Evolutionary conservation across 139 green algal genomes (phyloP).

Genomic region (Chlamydomonas eustigma): DNA sequence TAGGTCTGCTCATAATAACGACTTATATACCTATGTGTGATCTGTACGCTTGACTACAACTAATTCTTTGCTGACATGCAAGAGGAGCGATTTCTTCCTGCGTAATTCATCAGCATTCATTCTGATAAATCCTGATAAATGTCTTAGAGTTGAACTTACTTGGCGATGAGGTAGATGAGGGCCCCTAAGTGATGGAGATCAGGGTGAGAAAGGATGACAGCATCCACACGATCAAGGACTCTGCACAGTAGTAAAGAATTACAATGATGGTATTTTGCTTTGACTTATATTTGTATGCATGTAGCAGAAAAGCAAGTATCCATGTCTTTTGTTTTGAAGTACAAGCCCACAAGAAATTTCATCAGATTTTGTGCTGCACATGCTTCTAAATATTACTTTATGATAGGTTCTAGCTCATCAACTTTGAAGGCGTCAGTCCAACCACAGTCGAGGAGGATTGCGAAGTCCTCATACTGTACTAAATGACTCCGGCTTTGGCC

Average conservation of each 20-base stretch:
- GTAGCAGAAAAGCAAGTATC: conserved; percentile 7
- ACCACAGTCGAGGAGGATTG: conserved; percentile 87
- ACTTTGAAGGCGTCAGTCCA: conserved; percentile 76
- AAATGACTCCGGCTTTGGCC: conserved; percentile 50
- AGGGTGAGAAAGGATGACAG: conserved; percentile 83
- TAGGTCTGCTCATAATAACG: too few relatives aligned
- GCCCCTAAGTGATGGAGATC: conserved; percentile 77
- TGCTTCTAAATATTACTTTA: conserved; percentile 15
- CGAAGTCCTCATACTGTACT: conserved; percentile 61
- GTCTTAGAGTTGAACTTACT: too few relatives aligned
- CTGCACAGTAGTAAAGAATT: conserved; percentile 14
- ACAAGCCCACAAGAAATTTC: background rate
- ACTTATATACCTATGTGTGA: too few relatives aligned
- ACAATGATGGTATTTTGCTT: too few relatives aligned
- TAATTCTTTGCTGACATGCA: too few relatives aligned
- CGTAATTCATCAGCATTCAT: too few relatives aligned
- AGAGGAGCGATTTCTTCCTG: too few relatives aligned
- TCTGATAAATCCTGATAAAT: too few relatives aligned
- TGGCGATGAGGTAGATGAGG: conserved; percentile 70
- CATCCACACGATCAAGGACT: conserved; percentile 33
- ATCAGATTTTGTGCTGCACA: background rate
- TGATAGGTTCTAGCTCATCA: conserved; percentile 54
- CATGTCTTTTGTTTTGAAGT: background rate
- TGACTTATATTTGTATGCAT: too few relatives aligned
- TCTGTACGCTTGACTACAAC: too few relatives aligned